A percentile compares a stretch with the other conserved stretches of the same genome.
phyloP scores from a whole-genome alignment of 2,329 filamentous ascomycete genomes.

The Ceratocystis ficicola region DNA sequence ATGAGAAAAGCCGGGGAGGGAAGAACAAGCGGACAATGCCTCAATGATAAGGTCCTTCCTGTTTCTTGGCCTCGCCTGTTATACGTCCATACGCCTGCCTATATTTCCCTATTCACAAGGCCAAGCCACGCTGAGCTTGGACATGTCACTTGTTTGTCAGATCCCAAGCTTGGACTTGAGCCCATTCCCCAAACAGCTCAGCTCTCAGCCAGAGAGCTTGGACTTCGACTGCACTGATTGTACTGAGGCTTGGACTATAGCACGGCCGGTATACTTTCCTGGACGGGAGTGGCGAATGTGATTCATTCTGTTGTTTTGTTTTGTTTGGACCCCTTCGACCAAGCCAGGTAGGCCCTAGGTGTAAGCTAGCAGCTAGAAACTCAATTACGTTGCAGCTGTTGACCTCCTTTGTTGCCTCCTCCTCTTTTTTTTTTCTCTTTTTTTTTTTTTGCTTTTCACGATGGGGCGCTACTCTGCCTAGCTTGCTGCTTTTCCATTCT shows the following conservation, averaged over 20 bases:
- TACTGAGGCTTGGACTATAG: constrained; percentile 4
- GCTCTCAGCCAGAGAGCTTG: neutral
- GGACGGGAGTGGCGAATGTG: neutral
- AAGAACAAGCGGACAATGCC: no score
- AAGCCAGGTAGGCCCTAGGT: neutral
- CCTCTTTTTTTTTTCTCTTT: neutral
- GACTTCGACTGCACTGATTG: neutral
- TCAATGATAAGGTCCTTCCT: no score
- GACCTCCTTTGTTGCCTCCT: neutral
- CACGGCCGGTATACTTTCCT: constrained; percentile 4
- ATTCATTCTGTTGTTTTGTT: constrained; percentile 1
- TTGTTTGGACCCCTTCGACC: neutral
- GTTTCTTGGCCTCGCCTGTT: no score
- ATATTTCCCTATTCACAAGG: neutral
- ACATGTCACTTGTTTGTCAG: constrained; percentile 12
- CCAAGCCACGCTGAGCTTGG: neutral
- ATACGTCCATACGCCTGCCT: neutral
- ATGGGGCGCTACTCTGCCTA: neutral
- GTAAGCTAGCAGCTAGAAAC: neutral
- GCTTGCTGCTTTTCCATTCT: neutral
- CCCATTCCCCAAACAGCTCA: neutral
- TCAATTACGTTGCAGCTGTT: neutral
- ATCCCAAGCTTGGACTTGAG: neutral
- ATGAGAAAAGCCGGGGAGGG: no score
- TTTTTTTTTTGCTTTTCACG: neutral